Evolutionary conservation across 2,329 filamentous ascomycete species (phyloP).

Genomic region (Pyrenochaeta sp.): DNA sequence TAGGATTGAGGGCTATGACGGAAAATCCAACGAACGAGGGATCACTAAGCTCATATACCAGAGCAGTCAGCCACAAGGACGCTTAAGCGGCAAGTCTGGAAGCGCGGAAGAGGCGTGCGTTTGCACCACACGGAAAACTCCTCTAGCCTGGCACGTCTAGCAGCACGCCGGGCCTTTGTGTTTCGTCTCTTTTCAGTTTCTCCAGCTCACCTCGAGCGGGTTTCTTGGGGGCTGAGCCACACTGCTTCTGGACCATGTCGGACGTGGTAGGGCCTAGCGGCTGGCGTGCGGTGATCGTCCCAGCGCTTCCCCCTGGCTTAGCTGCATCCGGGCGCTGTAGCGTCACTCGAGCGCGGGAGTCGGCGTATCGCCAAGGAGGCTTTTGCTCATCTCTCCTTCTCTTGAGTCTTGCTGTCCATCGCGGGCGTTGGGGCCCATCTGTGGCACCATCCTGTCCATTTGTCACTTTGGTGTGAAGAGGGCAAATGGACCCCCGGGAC

Average conservation of each 20-base stretch:
- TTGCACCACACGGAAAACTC: not conserved
- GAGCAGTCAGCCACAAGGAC: conserved; percentile 13
- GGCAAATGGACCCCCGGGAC: not conserved
- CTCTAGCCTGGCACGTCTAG: conserved; percentile 8
- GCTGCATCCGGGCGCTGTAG: conserved; percentile 8
- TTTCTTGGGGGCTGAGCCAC: conserved; percentile 24
- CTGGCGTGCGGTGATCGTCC: conserved; percentile 3
- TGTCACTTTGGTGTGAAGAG: not conserved
- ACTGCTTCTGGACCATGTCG: conserved; percentile 16
- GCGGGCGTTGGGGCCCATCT: not conserved
- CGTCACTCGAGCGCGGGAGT: conserved; percentile 1
- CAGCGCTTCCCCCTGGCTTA: conserved; percentile 18
- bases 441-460: not conserved
- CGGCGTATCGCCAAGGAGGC: conserved; percentile 7
- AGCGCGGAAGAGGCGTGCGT: conserved; percentile 5
- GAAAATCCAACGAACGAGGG: conserved; percentile 8
- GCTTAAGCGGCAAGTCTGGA: conserved; percentile 11
- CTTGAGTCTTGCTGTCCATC: no score
- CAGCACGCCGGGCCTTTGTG: conserved; percentile 11
- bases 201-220: not conserved
- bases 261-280: not conserved
- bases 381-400: no score
- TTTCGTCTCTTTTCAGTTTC: conserved; percentile 13
- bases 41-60: conserved; percentile 28
- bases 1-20: conserved; percentile 7